Percentiles rank a stretch among this genome's conserved stretches.
Conservation (phyloP, 805 yeast genomes). For the Komagataella mondaviorum region DNA sequence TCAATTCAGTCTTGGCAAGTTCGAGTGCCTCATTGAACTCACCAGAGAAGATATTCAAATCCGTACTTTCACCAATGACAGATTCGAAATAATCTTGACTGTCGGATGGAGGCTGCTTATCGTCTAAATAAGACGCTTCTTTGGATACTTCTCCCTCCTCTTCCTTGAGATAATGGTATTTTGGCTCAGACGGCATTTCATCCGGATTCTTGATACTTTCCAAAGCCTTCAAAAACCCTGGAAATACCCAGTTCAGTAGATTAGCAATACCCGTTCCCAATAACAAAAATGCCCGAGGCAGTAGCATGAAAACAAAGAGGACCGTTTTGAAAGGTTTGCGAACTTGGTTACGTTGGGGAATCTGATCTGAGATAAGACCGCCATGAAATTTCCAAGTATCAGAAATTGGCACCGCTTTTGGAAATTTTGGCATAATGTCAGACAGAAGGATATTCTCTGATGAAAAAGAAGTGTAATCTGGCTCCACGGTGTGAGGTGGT, state of each 20-base stretch:
- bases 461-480: background rate
- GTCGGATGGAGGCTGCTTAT: constrained; percentile 7
- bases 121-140: constrained; percentile 5
- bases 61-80: constrained; percentile 12
- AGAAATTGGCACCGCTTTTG: constrained; percentile 20
- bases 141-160: constrained; percentile 1
- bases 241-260: constrained; percentile 20
- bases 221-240: constrained; percentile 14
- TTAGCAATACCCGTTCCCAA: constrained; percentile 24
- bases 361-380: constrained; percentile 11
- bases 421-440: constrained; percentile 18
- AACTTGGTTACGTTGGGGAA: background rate
- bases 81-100: constrained; percentile 8
- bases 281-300: constrained; percentile 38
- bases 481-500: constrained; percentile 4
- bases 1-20: constrained; percentile 23
- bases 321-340: constrained; percentile 19
- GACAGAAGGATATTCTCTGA: background rate
- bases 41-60: constrained; percentile 14
- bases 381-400: constrained; percentile 22
- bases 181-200: constrained; percentile 18
- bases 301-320: constrained; percentile 34
- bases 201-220: constrained; percentile 16
- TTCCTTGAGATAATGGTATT: constrained; percentile 6
- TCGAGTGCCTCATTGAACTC: constrained; percentile 29